Evolutionary conservation across 345 rosid species (phyloP).

Genomic region (Eucalyptus virginea): DNA sequence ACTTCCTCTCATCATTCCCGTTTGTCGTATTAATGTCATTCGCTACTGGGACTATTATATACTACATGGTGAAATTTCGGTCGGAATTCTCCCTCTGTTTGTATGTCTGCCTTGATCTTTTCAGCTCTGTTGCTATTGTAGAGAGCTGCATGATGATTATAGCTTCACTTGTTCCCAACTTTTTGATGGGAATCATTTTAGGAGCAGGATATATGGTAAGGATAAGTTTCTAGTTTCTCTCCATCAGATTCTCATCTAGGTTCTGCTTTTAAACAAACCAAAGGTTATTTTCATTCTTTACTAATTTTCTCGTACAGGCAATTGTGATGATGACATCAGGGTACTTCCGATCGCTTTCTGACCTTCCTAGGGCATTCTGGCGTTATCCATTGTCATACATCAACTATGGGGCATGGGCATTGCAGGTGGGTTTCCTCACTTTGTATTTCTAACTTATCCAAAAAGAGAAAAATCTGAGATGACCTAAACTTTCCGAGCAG

Average conservation of each 20-base stretch:
- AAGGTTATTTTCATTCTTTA: neutral
- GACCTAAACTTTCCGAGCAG: neutral
- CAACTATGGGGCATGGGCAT: conserved; percentile 5
- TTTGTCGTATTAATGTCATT: conserved; percentile 55
- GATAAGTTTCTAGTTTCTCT: neutral
- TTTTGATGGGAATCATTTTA: conserved; percentile 81
- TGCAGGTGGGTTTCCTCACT: neutral
- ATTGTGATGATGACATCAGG: conserved; percentile 10
- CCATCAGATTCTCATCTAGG: neutral
- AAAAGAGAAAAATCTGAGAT: neutral
- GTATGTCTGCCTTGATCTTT: conserved; percentile 71
- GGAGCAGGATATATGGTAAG: conserved; percentile 65
- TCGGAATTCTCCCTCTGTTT: conserved; percentile 56
- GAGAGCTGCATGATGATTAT: conserved; percentile 98
- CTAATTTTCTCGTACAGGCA: neutral
- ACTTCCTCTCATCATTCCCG: conserved; percentile 77
- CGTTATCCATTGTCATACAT: conserved; percentile 3
- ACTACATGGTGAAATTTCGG: conserved; percentile 74
- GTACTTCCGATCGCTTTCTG: neutral
- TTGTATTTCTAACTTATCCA: neutral
- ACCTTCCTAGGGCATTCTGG: conserved; percentile 6
- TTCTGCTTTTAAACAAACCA: neutral
- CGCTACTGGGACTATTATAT: conserved; percentile 69
- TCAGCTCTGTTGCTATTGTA: conserved; percentile 72
- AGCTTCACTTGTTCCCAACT: conserved; percentile 83